Conservation (phyloP, 2,329 filamentous ascomycete species). For the Teratosphaeria epicoccoides region DNA sequence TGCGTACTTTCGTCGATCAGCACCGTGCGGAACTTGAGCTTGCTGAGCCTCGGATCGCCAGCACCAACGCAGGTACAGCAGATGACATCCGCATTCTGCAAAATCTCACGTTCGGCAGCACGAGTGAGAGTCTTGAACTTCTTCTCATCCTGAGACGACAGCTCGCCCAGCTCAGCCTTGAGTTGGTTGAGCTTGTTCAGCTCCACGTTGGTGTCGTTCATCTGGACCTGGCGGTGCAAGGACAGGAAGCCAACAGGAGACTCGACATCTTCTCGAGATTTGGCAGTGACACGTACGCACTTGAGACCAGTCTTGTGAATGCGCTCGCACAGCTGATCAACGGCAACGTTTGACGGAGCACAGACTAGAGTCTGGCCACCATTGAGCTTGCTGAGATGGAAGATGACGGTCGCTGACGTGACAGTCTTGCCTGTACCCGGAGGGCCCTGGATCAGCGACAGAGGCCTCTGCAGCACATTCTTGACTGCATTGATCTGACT, state of each 20-base stretch:
- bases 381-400: conserved; percentile 90
- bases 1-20: conserved; percentile 97
- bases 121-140: conserved; percentile 95
- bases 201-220: conserved; percentile 94
- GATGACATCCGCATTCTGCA: conserved; percentile 92
- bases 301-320: conserved; percentile 92
- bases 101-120: conserved; percentile 85
- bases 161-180: conserved; percentile 80
- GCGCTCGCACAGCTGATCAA: conserved; percentile 94
- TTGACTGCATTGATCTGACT: conserved; percentile 96
- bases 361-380: conserved; percentile 92
- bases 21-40: conserved; percentile 97
- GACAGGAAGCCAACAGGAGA: conserved; percentile 95
- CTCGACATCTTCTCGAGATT: conserved; percentile 96
- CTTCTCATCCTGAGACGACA: conserved; percentile 95
- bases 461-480: conserved; percentile 81
- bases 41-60: conserved; percentile 85
- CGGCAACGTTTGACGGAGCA: conserved; percentile 94
- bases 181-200: conserved; percentile 85
- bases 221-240: conserved; percentile 86
- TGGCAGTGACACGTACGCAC: conserved; percentile 94
- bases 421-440: conserved; percentile 98
- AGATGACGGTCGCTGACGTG: conserved; percentile 96
- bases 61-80: conserved; percentile 98
- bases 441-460: conserved; percentile 92